These are phyloP conservation scores for Monosiga brevicollis DNA, from an alignment of 78 protist genomes.

Conservation along the genomic window DNA sequence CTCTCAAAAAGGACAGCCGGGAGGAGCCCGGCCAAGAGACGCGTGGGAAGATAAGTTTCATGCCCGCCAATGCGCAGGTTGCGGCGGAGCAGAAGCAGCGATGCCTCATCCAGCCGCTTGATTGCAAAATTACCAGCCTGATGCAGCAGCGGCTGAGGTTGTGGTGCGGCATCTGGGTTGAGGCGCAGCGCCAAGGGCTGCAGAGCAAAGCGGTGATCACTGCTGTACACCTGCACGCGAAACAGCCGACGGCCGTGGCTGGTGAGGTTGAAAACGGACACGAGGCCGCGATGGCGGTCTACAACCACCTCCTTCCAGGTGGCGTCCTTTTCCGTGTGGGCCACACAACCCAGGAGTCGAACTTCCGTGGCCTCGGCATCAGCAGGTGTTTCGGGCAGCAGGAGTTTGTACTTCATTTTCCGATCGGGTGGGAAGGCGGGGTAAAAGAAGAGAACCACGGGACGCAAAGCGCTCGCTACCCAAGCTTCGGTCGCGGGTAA, in stretches of 20 bases:
- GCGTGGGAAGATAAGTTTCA: constrained; percentile 20
- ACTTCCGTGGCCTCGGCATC: neutral
- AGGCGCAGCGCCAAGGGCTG: neutral
- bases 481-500: neutral
- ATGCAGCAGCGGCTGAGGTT: neutral
- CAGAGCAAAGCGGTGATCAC: neutral
- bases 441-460: neutral
- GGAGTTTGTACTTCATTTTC: neutral
- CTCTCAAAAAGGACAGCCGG: constrained; percentile 15
- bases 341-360: neutral
- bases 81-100: constrained; percentile 12
- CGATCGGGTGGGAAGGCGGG: neutral
- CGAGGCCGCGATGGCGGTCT: neutral
- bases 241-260: constrained; percentile 24
- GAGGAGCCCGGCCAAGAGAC: constrained; percentile 15
- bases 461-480: neutral
- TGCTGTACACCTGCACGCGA: constrained; percentile 9
- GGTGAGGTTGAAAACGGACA: constrained; percentile 23
- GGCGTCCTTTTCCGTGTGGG: neutral
- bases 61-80: constrained; percentile 3
- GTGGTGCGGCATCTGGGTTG: neutral
- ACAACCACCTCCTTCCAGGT: constrained; percentile 28
- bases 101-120: neutral
- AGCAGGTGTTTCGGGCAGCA: neutral
- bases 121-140: neutral